Evolutionary conservation across 192 early-diverging fungal genomes (phyloP).

Genomic region (Coemansia sp.): DNA sequence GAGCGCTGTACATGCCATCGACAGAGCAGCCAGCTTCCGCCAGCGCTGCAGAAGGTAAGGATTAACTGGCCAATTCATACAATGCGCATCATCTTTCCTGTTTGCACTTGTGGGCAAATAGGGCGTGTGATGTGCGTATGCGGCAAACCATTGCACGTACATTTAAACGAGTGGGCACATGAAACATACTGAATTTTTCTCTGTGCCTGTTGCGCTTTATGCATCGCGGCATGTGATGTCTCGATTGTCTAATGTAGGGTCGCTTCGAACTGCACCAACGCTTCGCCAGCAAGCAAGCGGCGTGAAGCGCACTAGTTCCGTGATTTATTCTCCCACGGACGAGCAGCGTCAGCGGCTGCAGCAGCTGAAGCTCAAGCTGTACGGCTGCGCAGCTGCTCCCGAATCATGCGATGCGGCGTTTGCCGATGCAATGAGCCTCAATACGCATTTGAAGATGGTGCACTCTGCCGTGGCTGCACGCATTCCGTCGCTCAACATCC

Average conservation of each 20-base stretch:
- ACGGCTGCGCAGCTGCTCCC: constrained; percentile 50
- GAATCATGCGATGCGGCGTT: constrained; percentile 42
- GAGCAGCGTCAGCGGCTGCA: constrained; percentile 52
- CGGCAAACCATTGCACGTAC: background rate
- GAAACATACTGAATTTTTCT: background rate
- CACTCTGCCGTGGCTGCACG: constrained; percentile 34
- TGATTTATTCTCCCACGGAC: constrained; percentile 52
- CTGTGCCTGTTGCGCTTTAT: background rate
- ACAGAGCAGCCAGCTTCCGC: constrained; percentile 17
- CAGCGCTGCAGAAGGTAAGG: constrained; percentile 26
- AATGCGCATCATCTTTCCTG: background rate
- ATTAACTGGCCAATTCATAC: background rate
- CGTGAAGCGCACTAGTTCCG: constrained; percentile 49
- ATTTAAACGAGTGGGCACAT: constrained; percentile 1
- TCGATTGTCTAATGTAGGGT: constrained; percentile 1
- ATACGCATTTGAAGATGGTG: constrained; percentile 48
- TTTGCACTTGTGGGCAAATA: background rate
- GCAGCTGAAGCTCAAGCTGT: constrained; percentile 47
- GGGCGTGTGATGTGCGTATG: background rate
- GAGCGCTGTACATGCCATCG: constrained; percentile 50
- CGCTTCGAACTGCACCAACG: constrained; percentile 4
- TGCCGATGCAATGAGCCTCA: constrained; percentile 41
- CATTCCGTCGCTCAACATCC: constrained; percentile 40
- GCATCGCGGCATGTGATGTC: constrained; percentile 3
- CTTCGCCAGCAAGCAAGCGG: constrained; percentile 15